These are phyloP conservation scores for Pseudonitzschia multistriata DNA, from an alignment of 108 stramenopile species.

Conservation along the genomic window DNA sequence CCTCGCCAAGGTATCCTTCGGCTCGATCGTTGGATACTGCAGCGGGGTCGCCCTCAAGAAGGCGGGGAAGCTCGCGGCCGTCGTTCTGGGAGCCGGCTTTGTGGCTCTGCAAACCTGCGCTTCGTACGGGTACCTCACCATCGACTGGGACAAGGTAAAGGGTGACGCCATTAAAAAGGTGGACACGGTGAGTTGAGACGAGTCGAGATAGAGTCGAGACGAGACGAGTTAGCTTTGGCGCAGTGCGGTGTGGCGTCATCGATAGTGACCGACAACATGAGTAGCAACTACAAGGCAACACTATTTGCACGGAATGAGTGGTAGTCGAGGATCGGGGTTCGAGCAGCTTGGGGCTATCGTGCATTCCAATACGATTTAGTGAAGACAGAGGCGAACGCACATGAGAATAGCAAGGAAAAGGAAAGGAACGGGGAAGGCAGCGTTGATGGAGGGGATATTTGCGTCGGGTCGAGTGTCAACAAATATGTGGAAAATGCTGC, in stretches of 20 bases:
- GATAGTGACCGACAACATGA: neutral
- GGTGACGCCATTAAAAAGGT: conserved; percentile 32
- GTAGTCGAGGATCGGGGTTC: no score
- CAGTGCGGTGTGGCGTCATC: neutral
- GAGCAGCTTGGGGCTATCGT: no score
- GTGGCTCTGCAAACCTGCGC: conserved; percentile 57
- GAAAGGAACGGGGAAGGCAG: neutral
- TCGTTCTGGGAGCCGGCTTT: conserved; percentile 69
- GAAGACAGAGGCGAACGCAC: no score
- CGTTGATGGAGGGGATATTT: neutral
- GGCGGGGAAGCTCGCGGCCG: conserved; percentile 59
- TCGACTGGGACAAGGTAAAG: conserved; percentile 61
- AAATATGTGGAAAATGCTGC: neutral
- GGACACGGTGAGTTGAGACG: conserved; percentile 26
- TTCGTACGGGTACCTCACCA: conserved; percentile 65
- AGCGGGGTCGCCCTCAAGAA: conserved; percentile 73
- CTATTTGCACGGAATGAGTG: no score
- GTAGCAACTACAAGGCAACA: neutral
- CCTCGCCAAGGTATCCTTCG: conserved; percentile 61
- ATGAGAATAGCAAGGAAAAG: neutral
- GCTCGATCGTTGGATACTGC: conserved; percentile 71
- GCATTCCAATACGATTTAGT: no score
- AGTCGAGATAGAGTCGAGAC: neutral
- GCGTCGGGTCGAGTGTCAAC: no score
- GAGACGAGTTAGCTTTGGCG: neutral